Evolutionary conservation across 352 stramenopile species (phyloP), one percentile per base, ranked within the genome.

Genomic region (Phytophthora capsici): DNA sequence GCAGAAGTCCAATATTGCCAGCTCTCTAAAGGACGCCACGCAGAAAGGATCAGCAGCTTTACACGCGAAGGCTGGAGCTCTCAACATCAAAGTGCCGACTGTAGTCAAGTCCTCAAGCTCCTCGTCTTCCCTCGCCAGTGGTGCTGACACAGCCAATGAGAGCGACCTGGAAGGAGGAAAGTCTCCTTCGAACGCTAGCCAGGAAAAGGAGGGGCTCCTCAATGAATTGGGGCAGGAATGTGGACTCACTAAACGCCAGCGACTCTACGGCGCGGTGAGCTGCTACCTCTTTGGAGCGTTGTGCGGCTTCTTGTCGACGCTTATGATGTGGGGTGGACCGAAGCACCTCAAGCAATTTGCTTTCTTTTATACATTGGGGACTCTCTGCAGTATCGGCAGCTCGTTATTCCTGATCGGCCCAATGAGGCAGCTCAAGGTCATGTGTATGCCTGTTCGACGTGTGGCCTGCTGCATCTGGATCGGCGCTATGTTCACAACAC

Each of bases 351-450:
- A 92, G 59, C 82, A 91, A 57, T 95, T 95, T 63, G 86, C 72
- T 19, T 95, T 95, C 72, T 93, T 95, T 66, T 95, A 95, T 63
- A 93, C 85, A 12, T 62, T 95, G 26, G 84, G 86, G n/a, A 91
- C 78, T 53, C 74, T 95, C 19, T 89, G 80, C 68, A 89, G 81
- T 36, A 90, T 95, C 43, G 84, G 84, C 45, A 90, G 77, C 20
- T 95, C 86, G 25, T 69, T 93, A 17, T 95, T 95, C 55, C 73
- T 95, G 37, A 81, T 92, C 12, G 84, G 86, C 0, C 86, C 86
- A 9, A 66, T 66, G 66, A 57, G 83, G 8, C 86, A 95, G 70
- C 49, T 91, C 43, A 84, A 90, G 57, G 80, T 95, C 58, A 95
- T 95, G 86, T 95, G 84, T 52, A 82, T 93, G 78, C 86, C 86